These are phyloP conservation scores for Borovskyia barvae DNA, from an alignment of 208 protist species.

Conservation along the genomic window DNA sequence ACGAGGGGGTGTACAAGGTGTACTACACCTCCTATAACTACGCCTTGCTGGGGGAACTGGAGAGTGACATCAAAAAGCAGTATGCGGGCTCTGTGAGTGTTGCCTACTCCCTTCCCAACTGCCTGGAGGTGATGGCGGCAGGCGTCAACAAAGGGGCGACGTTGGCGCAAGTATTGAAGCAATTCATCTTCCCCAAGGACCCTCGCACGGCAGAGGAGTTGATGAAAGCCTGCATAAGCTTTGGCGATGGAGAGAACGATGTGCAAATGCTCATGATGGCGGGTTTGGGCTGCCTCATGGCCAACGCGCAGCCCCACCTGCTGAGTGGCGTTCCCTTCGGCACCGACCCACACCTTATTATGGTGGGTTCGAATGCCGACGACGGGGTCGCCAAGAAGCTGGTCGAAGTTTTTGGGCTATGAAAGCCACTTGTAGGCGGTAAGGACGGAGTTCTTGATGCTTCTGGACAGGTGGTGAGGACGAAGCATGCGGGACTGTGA, in stretches of 20 bases:
- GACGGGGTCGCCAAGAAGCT: conserved; percentile 40
- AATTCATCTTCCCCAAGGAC: conserved; percentile 18
- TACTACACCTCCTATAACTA: conserved; percentile 30
- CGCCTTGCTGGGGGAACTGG: conserved; percentile 3
- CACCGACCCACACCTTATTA: conserved; percentile 25
- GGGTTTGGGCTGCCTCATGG: conserved; percentile 41
- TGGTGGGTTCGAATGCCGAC: conserved; percentile 36
- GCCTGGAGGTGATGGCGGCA: conserved; percentile 42
- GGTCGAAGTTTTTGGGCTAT: conserved; percentile 24
- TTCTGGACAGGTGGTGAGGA: no score
- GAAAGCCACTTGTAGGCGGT: no score
- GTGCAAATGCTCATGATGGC: conserved; percentile 32
- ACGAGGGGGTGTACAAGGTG: conserved; percentile 34
- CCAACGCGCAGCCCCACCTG: conserved; percentile 26
- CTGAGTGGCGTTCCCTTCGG: conserved; percentile 20
- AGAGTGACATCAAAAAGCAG: conserved; percentile 8
- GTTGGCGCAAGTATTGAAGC: conserved; percentile 18
- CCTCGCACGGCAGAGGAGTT: conserved; percentile 11
- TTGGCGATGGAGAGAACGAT: conserved; percentile 56
- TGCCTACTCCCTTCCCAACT: conserved; percentile 30
- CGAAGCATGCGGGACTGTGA: no score
- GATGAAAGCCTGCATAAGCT: conserved; percentile 36
- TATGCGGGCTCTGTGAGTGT: conserved; percentile 7
- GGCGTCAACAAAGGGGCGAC: conserved; percentile 43
- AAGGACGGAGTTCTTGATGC: no score